Base-by-base conservation (phyloP, 164 flowering plant genomes). In the Chimonanthus praecox region DNA sequence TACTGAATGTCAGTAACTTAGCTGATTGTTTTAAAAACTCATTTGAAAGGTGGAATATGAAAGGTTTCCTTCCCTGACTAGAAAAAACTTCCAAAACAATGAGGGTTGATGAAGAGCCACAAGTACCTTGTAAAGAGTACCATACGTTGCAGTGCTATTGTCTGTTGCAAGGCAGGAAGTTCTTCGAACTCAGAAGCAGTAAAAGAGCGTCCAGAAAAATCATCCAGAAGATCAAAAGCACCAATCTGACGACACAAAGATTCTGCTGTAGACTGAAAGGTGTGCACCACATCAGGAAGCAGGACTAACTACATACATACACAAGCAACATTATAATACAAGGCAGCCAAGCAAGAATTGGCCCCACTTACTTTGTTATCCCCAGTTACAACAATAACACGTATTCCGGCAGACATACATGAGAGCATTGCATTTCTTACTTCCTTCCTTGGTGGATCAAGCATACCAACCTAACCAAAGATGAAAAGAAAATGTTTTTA, bases 161-260 rank as follows among this genome's bases (percentile, higher is more conserved):
- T 73, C 78, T 84, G 83, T 70, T 95, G 99, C 82, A 89, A 46
- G 68, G 99, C 88, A 70, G 99, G 90, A 72, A 95, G 96, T 71
- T 88, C 88, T 83, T 95, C 98, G 83, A 95, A 95, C 81, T 95
- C 99, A 73, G 99, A 88, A 67, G 99, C 99, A 78, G 99, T 92
- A 80, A 80, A 95, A 64, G 99, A 95, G 47, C 80, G 84, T 33
- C 93, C 96, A 80, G 77, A 54, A 84, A 95, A 94, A 82, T 95
- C 94, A 70, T 76, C 89, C 74, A 89, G 72, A 81, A 92, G 90
- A 84, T 87, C 92, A 80, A 92, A 92, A 74, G 96, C 98, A 71
- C 99, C 99, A 69, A 95, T 92, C 83, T 87, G 85, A 13, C 76
- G 88, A 74, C 94, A 95, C 67, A 95, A 75, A 62, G 99, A 91